Evolutionary conservation across 352 stramenopile genomes (phyloP), one percentile per base, ranked within the genome.

Genomic region (Globisporangium barbulae): DNA sequence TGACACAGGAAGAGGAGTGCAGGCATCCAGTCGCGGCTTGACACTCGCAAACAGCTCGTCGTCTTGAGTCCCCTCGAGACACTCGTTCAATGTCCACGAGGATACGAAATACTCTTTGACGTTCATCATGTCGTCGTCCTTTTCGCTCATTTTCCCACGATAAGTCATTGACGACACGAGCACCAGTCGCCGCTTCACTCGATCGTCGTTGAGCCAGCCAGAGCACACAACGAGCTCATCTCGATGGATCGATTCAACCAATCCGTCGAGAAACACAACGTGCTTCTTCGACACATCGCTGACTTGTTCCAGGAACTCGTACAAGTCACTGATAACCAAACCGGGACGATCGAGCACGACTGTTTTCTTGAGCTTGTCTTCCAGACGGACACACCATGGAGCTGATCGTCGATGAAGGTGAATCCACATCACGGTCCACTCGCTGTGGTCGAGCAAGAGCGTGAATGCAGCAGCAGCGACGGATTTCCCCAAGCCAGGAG

Each of bases 31-130:
- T n/a, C 25, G 15, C 3, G 25, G 8, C 25, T 54, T 15, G 13
- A 54, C 48, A 54, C 31, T 37, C 48, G 9, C 31, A 54, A 54
- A 37, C 22, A 54, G 13, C 48, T 54, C 5, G 48, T 54, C 25
- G 25, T 37, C n/a, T 31, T 37, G 25, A 54, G 21, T 13, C 48
- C 25, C 48, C 10, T 54, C 25, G 3, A 35, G 25, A 25, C 37
- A 54, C 25, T 54, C 25, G 25, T 21, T 15, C 13, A 54, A 13
- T 54, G 22, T 19, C 48, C 25, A 54, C 13, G 48, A 37, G n/a
- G 25, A 21, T 25, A 54, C 5, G 48, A 54, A 54, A 37, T 31
- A 54, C 28, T 54, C 25, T 25, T 33, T n/a, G 13, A 54, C 15
- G 22, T 37, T 12, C 13, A 54, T 13, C 25, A 0, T 7, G 1